phyloP scores from a whole-genome alignment of 192 early-diverging fungal species.

The Dissophora ornata region DNA sequence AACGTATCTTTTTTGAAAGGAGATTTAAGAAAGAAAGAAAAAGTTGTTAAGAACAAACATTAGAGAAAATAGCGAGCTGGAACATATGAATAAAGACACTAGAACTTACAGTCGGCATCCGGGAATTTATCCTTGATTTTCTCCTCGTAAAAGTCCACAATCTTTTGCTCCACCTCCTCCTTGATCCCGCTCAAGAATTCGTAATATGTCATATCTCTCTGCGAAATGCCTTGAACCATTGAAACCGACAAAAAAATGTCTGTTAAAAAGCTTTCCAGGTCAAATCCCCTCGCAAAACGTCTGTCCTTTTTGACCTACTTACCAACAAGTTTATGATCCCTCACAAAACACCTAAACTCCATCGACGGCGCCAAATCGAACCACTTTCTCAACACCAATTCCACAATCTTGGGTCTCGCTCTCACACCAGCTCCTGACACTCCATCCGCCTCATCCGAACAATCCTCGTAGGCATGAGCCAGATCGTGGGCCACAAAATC shows the following conservation, averaged over 20 bases:
- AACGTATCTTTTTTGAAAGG: constrained; percentile 73
- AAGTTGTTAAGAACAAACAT: neutral
- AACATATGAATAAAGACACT: neutral
- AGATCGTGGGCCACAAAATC: constrained; percentile 93
- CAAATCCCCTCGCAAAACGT: too few species aligned
- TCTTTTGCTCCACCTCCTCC: constrained; percentile 65
- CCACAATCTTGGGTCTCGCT: constrained; percentile 57
- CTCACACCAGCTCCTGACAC: constrained; percentile 9
- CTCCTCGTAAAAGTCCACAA: constrained; percentile 74
- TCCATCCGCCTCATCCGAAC: constrained; percentile 54
- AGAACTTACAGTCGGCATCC: constrained; percentile 70
- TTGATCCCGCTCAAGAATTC: constrained; percentile 74
- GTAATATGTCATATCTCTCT: constrained; percentile 90
- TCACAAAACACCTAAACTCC: constrained; percentile 97
- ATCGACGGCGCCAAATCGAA: constrained; percentile 88
- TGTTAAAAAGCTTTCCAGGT: too few species aligned
- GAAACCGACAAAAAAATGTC: too few species aligned
- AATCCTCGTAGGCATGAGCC: constrained; percentile 77
- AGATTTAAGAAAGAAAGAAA: constrained; percentile 3
- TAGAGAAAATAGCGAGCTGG: constrained; percentile 15
- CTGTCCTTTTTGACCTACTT: too few species aligned
- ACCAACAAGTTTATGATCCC: constrained; percentile 75
- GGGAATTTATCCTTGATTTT: constrained; percentile 73
- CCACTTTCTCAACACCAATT: constrained; percentile 92
- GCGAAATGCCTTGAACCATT: constrained; percentile 85